Percentiles rank a stretch among this genome's conserved stretches.
Conservation (phyloP, 2,329 filamentous ascomycete species). For the Sodiomyces alkalinus region DNA sequence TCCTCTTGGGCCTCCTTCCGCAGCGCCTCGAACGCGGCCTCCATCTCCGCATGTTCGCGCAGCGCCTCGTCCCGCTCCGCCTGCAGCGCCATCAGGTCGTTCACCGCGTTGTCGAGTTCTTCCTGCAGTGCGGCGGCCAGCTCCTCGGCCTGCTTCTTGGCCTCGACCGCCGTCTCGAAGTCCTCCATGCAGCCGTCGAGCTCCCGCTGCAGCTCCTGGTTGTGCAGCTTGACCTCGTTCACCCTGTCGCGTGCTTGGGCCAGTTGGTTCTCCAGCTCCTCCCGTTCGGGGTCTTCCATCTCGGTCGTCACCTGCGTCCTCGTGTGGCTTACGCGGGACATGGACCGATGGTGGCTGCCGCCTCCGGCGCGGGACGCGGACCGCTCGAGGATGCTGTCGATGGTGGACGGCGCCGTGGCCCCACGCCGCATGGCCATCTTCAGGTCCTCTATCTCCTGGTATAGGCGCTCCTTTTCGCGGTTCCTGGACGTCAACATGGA, state of each 20-base stretch:
- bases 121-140: conserved; percentile 52
- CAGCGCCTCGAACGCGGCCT: conserved; percentile 45
- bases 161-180: conserved; percentile 56
- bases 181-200: conserved; percentile 68
- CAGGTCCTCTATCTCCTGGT: conserved; percentile 93
- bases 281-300: conserved; percentile 61
- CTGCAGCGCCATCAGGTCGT: conserved; percentile 66
- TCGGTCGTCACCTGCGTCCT: conserved; percentile 40
- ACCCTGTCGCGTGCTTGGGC: conserved; percentile 75
- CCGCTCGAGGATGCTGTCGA: conserved; percentile 88
- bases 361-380: conserved; percentile 69
- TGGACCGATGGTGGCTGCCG: conserved; percentile 55
- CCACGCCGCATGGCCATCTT: conserved; percentile 74
- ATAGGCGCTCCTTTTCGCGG: conserved; percentile 83
- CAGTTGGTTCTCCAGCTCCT: conserved; percentile 73
- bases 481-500: conserved; percentile 96
- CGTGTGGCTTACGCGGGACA: conserved; percentile 60
- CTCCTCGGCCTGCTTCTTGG: conserved; percentile 45
- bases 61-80: conserved; percentile 77
- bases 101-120: conserved; percentile 64
- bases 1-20: conserved; percentile 50
- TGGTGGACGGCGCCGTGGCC: conserved; percentile 45
- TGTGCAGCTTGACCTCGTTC: conserved; percentile 73
- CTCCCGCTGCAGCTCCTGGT: conserved; percentile 75
- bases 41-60: conserved; percentile 43